Evolutionary conservation across 2,329 filamentous ascomycete species (phyloP).

Genomic region (Blastomyces silverae): DNA sequence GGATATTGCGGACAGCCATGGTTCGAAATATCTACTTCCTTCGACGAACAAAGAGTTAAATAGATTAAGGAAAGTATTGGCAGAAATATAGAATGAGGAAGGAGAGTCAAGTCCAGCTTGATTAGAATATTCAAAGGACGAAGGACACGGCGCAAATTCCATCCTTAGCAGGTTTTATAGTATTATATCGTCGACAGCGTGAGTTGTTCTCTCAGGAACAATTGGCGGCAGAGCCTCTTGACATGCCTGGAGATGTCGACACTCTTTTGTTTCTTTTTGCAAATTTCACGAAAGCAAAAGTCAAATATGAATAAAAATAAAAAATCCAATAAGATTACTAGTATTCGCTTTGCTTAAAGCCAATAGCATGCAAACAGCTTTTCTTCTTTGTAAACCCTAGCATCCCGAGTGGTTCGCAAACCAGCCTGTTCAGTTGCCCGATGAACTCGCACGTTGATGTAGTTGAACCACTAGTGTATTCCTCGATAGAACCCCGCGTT

Average conservation of each 20-base stretch:
- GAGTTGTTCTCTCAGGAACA: background rate
- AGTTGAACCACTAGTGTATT: background rate
- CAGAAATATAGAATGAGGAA: background rate
- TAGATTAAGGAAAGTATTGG: background rate
- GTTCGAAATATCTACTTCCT: slow-evolving; percentile 1
- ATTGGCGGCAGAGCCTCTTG: background rate
- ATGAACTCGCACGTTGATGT: background rate
- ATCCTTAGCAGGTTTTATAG: background rate
- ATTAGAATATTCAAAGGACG: background rate
- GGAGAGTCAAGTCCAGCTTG: background rate
- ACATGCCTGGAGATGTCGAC: background rate
- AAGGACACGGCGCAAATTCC: background rate
- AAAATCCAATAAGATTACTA: background rate
- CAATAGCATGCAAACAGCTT: background rate
- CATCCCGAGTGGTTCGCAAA: background rate
- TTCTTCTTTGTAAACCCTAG: background rate
- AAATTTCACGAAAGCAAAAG: background rate
- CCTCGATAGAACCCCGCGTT: background rate
- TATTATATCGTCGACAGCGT: background rate
- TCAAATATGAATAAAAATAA: background rate
- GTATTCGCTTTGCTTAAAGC: background rate
- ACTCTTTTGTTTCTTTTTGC: background rate
- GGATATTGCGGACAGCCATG: background rate
- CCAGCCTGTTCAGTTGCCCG: background rate
- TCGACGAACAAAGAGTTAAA: background rate